These are phyloP conservation scores for Fusarium keratoplasticum DNA, from an alignment of 2,329 filamentous ascomycete genomes.

Conservation along the genomic window DNA sequence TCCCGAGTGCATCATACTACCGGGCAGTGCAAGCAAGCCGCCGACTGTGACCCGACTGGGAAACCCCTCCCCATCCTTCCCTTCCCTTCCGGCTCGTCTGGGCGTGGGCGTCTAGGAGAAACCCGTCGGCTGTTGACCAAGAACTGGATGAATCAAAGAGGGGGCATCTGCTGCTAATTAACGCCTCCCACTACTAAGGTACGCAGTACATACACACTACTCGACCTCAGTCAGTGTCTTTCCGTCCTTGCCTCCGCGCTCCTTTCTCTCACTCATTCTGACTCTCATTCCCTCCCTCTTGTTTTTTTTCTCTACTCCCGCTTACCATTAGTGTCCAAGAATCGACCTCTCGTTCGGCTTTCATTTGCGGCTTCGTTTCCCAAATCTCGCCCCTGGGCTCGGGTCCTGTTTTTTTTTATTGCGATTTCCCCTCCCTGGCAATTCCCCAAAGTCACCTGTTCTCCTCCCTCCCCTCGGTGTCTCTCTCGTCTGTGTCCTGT, in stretches of 20 bases:
- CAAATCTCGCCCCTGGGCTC: constrained; percentile 34
- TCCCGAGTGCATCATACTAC: neutral
- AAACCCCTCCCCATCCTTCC: neutral
- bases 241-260: constrained; percentile 5
- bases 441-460: constrained; percentile 39
- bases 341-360: constrained; percentile 15
- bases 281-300: neutral
- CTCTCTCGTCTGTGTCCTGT: constrained; percentile 19
- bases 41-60: neutral
- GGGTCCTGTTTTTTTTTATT: constrained; percentile 42
- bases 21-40: constrained; percentile 5
- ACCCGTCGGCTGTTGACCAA: constrained; percentile 3
- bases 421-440: constrained; percentile 43
- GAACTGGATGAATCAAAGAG: constrained; percentile 11
- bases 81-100: neutral
- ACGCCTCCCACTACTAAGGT: constrained; percentile 35
- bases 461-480: constrained; percentile 39
- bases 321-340: constrained; percentile 10
- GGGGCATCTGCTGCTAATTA: constrained; percentile 32
- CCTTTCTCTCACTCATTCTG: constrained; percentile 9
- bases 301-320: constrained; percentile 3
- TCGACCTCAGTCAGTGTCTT: neutral
- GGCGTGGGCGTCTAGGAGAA: constrained; percentile 6
- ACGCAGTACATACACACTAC: neutral
- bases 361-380: constrained; percentile 6